Percentiles rank a stretch among this genome's conserved stretches.
Evolutionary conservation across 306 rosid species (phyloP).

Genomic region (Quercus bicolor): DNA sequence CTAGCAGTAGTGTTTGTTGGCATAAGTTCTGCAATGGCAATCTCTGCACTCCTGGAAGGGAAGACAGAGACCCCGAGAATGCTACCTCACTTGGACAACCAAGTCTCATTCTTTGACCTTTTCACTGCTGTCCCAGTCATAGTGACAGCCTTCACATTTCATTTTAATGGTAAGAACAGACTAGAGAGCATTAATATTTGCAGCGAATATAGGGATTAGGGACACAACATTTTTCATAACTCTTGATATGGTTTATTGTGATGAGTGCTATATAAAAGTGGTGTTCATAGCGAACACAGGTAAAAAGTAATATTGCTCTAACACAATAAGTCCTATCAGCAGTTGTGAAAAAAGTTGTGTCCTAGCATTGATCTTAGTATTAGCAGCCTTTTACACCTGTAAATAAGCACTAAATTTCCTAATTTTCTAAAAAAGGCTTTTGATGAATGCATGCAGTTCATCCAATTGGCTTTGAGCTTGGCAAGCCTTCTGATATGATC

Average conservation of each 20-base stretch:
- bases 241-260: no score
- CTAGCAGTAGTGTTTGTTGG: constrained; percentile 82
- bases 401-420: no score
- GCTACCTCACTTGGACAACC: constrained; percentile 58
- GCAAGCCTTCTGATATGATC: constrained; percentile 66
- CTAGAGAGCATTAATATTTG: not conserved
- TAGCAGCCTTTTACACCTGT: no score
- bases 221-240: no score
- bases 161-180: constrained; percentile 61
- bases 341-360: no score
- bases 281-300: no score
- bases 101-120: constrained; percentile 77
- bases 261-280: no score
- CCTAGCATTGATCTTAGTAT: no score
- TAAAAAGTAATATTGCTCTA: no score
- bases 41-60: constrained; percentile 61
- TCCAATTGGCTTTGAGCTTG: constrained; percentile 84
- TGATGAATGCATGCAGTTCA: constrained; percentile 53
- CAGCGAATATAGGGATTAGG: no score
- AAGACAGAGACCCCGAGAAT: constrained; percentile 61
- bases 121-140: constrained; percentile 94
- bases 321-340: no score
- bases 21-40: constrained; percentile 76
- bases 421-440: not conserved
- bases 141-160: constrained; percentile 90